Conservation (phyloP, 2,329 filamentous ascomycete genomes). For the Penicillium crustosum region DNA sequence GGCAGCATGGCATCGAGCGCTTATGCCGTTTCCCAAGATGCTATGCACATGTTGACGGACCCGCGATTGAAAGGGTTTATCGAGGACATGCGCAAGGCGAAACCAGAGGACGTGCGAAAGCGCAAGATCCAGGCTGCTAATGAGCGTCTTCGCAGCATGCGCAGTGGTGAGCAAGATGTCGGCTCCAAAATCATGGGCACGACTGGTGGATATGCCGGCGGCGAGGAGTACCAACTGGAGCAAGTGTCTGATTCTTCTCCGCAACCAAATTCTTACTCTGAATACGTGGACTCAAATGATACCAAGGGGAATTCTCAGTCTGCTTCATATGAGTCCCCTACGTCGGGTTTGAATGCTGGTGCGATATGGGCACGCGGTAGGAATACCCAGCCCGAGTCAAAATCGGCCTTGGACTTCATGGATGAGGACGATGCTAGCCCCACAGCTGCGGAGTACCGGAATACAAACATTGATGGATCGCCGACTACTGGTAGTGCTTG, state of each 20-base stretch:
- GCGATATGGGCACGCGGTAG: slow-evolving; percentile 9
- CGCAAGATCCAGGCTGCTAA: slow-evolving; percentile 18
- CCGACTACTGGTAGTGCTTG: slow-evolving; percentile 33
- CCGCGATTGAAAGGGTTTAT: slow-evolving; percentile 27
- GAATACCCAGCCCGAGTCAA: slow-evolving; percentile 6
- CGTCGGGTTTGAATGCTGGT: background rate
- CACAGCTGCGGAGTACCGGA: slow-evolving; percentile 34
- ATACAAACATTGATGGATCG: slow-evolving; percentile 12
- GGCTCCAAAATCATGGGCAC: background rate
- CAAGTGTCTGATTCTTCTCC: background rate
- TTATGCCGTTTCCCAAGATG: slow-evolving; percentile 16
- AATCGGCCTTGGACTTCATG: slow-evolving; percentile 30
- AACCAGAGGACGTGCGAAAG: slow-evolving; percentile 24
- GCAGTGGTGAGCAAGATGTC: slow-evolving; percentile 5
- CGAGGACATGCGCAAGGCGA: slow-evolving; percentile 18
- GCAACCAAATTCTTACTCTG: slow-evolving; percentile 3
- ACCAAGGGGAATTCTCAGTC: background rate
- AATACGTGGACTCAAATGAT: slow-evolving; percentile 5
- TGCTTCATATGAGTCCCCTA: background rate
- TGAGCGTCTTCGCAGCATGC: slow-evolving; percentile 7
- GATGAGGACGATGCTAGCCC: slow-evolving; percentile 42
- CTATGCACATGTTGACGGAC: slow-evolving; percentile 18
- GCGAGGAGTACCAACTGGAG: slow-evolving; percentile 8
- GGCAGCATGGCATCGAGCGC: slow-evolving; percentile 8
- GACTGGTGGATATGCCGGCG: background rate